phyloP scores from a whole-genome alignment of 331 rosid genomes.

The Quercus lobata region DNA sequence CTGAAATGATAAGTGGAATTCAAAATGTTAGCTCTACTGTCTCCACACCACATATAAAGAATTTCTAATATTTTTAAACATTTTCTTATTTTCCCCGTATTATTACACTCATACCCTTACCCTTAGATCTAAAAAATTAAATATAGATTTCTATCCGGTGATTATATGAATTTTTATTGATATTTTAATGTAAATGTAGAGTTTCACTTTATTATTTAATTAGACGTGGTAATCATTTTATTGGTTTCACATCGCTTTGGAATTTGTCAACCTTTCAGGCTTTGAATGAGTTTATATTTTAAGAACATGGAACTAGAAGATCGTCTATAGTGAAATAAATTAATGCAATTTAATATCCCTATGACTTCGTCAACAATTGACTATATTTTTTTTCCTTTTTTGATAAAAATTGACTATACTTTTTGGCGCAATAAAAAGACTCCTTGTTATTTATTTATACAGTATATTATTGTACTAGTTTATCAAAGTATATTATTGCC shows the following conservation, averaged over 20 bases:
- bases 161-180: too few relatives aligned
- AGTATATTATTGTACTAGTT: not conserved
- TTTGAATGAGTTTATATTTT: not conserved
- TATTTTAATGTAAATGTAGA: too few relatives aligned
- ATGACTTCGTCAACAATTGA: not conserved
- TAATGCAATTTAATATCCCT: not conserved
- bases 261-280: not conserved
- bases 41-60: too few relatives aligned
- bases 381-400: too few relatives aligned
- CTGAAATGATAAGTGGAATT: too few relatives aligned
- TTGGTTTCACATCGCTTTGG: not conserved
- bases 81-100: not conserved
- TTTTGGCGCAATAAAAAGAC: not conserved
- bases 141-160: too few relatives aligned
- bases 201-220: not conserved
- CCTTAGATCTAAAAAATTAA: too few relatives aligned
- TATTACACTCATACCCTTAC: not conserved
- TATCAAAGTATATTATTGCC: too few relatives aligned
- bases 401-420: not conserved
- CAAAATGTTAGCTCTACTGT: too few relatives aligned
- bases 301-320: not conserved
- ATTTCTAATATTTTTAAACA: too few relatives aligned
- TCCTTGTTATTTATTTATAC: not conserved
- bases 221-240: not conserved
- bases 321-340: too few relatives aligned